phyloP scores from a whole-genome alignment of 768 basidiomycete genomes.

The Cystobasidium ongulense region DNA sequence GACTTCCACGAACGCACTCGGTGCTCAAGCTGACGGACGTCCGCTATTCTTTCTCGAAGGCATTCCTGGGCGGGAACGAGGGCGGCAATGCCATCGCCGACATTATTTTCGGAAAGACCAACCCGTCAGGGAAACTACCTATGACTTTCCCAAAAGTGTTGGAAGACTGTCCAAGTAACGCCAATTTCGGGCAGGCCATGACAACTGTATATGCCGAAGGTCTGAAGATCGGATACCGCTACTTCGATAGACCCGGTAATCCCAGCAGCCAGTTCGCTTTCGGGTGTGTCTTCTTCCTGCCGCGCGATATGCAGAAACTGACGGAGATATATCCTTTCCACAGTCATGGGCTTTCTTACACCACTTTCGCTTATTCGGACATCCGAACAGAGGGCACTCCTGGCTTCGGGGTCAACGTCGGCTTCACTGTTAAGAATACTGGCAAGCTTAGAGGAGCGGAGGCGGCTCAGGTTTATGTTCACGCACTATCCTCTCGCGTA shows the following conservation, averaged over 20 bases:
- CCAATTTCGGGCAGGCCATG: not conserved
- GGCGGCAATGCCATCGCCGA: conserved; percentile 56
- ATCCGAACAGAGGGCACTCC: conserved; percentile 27
- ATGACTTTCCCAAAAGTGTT: conserved; percentile 35
- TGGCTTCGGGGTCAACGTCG: conserved; percentile 28
- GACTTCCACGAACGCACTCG: not conserved
- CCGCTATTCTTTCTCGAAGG: conserved; percentile 1
- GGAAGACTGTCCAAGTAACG: conserved; percentile 44
- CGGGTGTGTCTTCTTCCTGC: not conserved
- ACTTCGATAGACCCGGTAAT: conserved; percentile 42
- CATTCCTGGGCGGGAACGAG: conserved; percentile 48
- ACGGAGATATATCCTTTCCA: conserved; percentile 40
- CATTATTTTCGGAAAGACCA: conserved; percentile 56
- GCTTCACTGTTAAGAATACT: conserved; percentile 33
- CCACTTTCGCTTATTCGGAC: conserved; percentile 41
- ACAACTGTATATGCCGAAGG: conserved; percentile 42
- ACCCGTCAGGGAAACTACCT: conserved; percentile 56
- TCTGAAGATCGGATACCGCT: conserved; percentile 43
- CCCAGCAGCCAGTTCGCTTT: conserved; percentile 30
- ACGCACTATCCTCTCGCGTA: not conserved
- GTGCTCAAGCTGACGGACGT: not conserved
- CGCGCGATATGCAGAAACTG: not conserved
- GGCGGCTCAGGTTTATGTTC: conserved; percentile 30
- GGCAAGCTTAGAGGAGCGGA: conserved; percentile 30
- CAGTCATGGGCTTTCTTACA: conserved; percentile 42